These are phyloP conservation scores for Phytopythium boreale DNA, from an alignment of 352 stramenopile species.

Conservation along the genomic window DNA sequence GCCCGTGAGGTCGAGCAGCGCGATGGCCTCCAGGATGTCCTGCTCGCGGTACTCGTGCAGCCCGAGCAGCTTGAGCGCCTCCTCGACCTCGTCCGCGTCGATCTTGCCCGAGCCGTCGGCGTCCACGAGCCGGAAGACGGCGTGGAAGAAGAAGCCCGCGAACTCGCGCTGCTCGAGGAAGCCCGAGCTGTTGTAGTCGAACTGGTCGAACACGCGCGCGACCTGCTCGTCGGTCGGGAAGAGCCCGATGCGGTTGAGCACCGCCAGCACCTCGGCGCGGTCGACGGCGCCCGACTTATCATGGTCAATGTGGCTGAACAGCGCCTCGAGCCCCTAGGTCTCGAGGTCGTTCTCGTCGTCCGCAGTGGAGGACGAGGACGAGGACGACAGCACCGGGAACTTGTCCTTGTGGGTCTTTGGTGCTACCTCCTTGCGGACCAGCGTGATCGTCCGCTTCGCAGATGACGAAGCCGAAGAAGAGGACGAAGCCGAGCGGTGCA, in stretches of 20 bases:
- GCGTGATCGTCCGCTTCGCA: conserved; percentile 34
- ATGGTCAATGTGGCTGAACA: conserved; percentile 64
- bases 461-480: background rate
- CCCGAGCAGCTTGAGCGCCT: conserved; percentile 71
- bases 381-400: background rate
- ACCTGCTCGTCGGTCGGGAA: conserved; percentile 54
- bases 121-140: conserved; percentile 77
- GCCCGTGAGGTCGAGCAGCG: conserved; percentile 68
- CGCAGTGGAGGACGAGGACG: background rate
- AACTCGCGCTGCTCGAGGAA: conserved; percentile 60
- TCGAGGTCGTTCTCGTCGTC: conserved; percentile 50
- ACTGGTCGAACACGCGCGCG: conserved; percentile 35
- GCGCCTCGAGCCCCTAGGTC: conserved; percentile 47
- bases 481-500: conserved; percentile 34
- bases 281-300: conserved; percentile 63
- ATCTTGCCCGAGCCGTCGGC: conserved; percentile 71
- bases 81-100: conserved; percentile 66
- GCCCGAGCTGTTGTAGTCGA: conserved; percentile 50
- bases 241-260: conserved; percentile 65
- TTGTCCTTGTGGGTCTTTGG: background rate
- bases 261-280: conserved; percentile 47
- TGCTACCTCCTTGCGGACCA: conserved; percentile 47
- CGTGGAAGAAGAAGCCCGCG: conserved; percentile 66
- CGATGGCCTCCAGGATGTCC: conserved; percentile 61
- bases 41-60: conserved; percentile 56